Percentiles rank a stretch among this genome's conserved stretches.
Evolutionary conservation across 2,329 filamentous ascomycete species (phyloP).

Genomic region (Microsporum ferrugineum): DNA sequence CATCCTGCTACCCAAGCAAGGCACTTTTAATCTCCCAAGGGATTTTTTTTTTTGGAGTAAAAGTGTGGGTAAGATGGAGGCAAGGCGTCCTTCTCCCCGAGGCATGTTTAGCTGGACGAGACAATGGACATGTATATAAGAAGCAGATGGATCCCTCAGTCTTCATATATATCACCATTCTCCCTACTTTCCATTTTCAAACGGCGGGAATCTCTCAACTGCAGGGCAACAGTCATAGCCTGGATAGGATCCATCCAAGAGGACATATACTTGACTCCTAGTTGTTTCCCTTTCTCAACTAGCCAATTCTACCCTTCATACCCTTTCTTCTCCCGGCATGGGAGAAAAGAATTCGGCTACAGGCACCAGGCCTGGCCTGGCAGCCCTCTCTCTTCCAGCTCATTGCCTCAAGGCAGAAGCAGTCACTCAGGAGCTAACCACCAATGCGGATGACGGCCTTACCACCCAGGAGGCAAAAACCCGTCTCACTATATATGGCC

Average conservation of each 20-base stretch:
- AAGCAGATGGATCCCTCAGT: not conserved
- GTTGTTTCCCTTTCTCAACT: not conserved
- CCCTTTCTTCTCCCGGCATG: conserved; percentile 4
- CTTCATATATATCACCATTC: not conserved
- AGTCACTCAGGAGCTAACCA: conserved; percentile 44
- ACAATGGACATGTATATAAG: not conserved
- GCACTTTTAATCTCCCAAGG: not conserved
- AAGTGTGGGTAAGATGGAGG: not conserved
- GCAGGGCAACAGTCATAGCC: not conserved
- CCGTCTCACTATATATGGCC: conserved; percentile 46
- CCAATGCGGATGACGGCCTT: conserved; percentile 47
- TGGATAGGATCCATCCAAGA: not conserved
- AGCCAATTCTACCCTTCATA: not conserved
- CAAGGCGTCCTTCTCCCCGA: not conserved
- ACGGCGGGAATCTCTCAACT: not conserved
- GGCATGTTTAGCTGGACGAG: not conserved
- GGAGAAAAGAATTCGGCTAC: conserved; percentile 6
- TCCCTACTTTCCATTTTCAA: not conserved
- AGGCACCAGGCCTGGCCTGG: conserved; percentile 20
- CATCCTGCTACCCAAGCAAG: not conserved
- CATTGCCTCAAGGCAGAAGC: conserved; percentile 46
- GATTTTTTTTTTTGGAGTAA: not conserved
- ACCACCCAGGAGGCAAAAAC: conserved; percentile 42
- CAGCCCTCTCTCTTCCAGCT: conserved; percentile 47
- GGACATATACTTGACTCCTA: not conserved